Evolutionary conservation across 139 green algal species (phyloP).

Genomic region (Coccomyxa sp.): DNA sequence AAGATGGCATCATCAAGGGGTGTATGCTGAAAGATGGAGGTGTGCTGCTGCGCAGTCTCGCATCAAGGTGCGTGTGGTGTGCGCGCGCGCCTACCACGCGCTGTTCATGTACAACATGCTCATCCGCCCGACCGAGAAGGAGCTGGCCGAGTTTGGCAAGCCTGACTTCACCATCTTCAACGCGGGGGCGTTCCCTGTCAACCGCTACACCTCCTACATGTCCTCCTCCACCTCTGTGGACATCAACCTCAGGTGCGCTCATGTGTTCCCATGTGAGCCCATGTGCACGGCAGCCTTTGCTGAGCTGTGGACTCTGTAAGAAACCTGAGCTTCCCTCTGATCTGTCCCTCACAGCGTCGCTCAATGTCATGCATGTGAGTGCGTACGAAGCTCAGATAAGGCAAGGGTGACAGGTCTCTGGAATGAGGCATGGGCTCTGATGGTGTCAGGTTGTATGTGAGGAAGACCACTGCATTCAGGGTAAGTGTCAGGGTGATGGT

Average conservation of each 20-base stretch:
- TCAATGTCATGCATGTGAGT: background rate
- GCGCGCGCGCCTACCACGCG: conserved; percentile 85
- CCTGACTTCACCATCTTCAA: conserved; percentile 97
- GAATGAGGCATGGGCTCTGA: too few species aligned
- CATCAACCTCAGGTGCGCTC: conserved; percentile 65
- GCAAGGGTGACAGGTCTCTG: too few species aligned
- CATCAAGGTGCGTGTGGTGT: conserved; percentile 81
- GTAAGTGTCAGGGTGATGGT: too few species aligned
- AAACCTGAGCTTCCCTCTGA: too few species aligned
- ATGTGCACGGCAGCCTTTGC: background rate
- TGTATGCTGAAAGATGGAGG: too few species aligned
- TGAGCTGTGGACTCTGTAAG: too few species aligned
- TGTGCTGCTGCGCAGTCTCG: conserved; percentile 15
- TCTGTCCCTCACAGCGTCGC: too few species aligned
- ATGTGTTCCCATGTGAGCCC: background rate
- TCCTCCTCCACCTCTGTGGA: conserved; percentile 82
- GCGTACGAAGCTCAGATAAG: background rate
- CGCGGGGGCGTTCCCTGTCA: conserved; percentile 81
- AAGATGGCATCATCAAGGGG: too few species aligned
- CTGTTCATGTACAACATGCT: conserved; percentile 99
- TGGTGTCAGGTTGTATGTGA: too few species aligned
- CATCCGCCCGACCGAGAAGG: conserved; percentile 72
- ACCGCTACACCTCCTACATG: conserved; percentile 87
- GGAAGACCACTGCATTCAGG: too few species aligned
- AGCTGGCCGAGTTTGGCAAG: conserved; percentile 78